Evolutionary conservation across 2,329 filamentous ascomycete genomes (phyloP).

Genomic region (Aureobasidium vineae): DNA sequence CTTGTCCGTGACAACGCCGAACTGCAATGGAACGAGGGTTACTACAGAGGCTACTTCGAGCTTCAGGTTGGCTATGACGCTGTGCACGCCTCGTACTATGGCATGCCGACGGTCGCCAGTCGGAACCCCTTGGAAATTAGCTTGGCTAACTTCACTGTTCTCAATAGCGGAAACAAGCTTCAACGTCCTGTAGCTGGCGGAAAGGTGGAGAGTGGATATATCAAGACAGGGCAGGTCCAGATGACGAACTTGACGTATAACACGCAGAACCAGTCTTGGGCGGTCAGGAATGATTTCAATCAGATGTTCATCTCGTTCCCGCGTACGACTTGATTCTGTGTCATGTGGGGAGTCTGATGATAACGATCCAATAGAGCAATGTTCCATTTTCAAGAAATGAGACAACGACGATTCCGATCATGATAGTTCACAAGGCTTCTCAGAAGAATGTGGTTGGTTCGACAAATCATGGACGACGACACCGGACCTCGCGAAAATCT

Average conservation of each 20-base stretch:
- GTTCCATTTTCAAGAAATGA: too few relatives aligned
- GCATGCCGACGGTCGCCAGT: conserved; percentile 56
- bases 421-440: too few relatives aligned
- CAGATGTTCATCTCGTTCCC: conserved; percentile 14
- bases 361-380: too few relatives aligned
- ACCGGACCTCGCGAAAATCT: too few relatives aligned
- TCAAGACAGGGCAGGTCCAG: conserved; percentile 47
- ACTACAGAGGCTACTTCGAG: conserved; percentile 70
- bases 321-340: background rate
- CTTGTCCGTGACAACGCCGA: conserved; percentile 55
- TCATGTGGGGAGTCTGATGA: too few relatives aligned
- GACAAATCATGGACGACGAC: too few relatives aligned
- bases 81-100: conserved; percentile 62
- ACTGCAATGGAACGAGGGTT: conserved; percentile 68
- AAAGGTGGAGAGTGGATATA: conserved; percentile 54
- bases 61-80: conserved; percentile 56
- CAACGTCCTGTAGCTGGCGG: conserved; percentile 49
- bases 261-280: conserved; percentile 27
- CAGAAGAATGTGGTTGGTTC: too few relatives aligned
- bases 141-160: conserved; percentile 66
- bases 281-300: conserved; percentile 27
- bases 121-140: conserved; percentile 62
- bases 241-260: conserved; percentile 34
- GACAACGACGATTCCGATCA: too few relatives aligned
- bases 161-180: conserved; percentile 58